Base-by-base conservation (phyloP, 306 rosid genomes). In the Quillaja saponaria region DNA sequence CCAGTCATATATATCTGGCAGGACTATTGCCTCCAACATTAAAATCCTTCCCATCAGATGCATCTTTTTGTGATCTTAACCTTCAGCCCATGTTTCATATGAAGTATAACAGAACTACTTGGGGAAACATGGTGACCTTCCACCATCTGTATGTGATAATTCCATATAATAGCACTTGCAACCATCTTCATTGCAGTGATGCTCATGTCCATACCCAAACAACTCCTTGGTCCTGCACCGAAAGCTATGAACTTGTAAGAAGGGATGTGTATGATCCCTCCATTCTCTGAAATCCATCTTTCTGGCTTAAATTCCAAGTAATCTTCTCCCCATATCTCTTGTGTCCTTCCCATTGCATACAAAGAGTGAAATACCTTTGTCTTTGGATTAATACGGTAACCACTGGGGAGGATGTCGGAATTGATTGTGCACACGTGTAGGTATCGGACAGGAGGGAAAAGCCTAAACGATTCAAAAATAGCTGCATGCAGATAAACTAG, bases 261-360 rank as follows among this genome's bases (percentile, higher is more conserved):
- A 0, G 92, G 84, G 1, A 28, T 75, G 19, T 76, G 39, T 20
- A 72, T 54, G 7, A 67, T 37, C 0, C 58, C 37, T 14, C 82
- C 86, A 42, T 35, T 33, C 5, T 75, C 55, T 0, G 82, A 72
- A 0, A 85, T 78, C 92, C 86, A 85, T 16, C 92, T 75, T 68
- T 83, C 89, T 10, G 94, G 89, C 69, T 78, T 86, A 53, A 83
- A 83, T 20, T 86, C 94, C 18, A 52, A 11, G 34, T 76, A 75
- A 57, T 86, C 89, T 34, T 67, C 3, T 5, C 86, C 92, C 89
- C 89, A 83, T 19, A 76, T 58, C 1, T 49, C 59, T 61, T 73
- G 79, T 69, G 45, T 45, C 51, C 94, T 82, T 8, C 94, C 94
- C 78, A 81, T 73, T 33, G 87, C 13, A 48, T 83, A 86, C 8